Base-by-base conservation (phyloP, 306 rosid species). In the Vigna reflexopilosa region DNA sequence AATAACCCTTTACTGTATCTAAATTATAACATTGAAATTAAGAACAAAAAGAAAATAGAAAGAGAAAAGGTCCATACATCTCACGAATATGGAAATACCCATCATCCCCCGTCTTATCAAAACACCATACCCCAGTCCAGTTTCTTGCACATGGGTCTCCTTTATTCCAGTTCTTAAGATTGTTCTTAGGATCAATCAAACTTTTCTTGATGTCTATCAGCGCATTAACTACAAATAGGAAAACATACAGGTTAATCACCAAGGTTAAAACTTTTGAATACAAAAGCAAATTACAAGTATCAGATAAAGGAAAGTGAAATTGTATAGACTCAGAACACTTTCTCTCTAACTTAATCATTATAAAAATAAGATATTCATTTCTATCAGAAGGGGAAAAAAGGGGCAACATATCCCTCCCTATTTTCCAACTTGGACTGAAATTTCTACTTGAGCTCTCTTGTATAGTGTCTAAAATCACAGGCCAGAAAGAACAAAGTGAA, bases 61-160 rank as follows among this genome's bases (percentile, higher is more conserved):
- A 26, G 59, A 72, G 13, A 48, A 76, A 45, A 67, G 77, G 28
- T 52, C 48, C 93, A 74, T 91, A 91, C 98, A 93, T 81, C 59
- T 88, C 91, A 8, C 2, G 62, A 75, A 93, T 70, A 81, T 88
- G 98, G 73, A 88, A 67, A 82, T 84, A 88, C 62, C 88, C 90
- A 84, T 86, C 93, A 45, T 2, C 14, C 15, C 83, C 85, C 30
- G 24, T 68, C 45, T 13, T 47, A 63, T 30, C 48, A 11, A 44
- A 75, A 75, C 98, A 93, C 59, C 77, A 76, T 77, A 93, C 86
- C 34, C 90, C 97, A 2, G 87, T 93, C 98, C 98, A 93, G 51
- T 88, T 78, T 40, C 72, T 28, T 50, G 73, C n/a, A 76, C 98
- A 93, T 7, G 98, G 98, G 76, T 93, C 96, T 47, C 93, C 90